Conservation (phyloP, 331 rosid species). For the Cydonia oblonga region DNA sequence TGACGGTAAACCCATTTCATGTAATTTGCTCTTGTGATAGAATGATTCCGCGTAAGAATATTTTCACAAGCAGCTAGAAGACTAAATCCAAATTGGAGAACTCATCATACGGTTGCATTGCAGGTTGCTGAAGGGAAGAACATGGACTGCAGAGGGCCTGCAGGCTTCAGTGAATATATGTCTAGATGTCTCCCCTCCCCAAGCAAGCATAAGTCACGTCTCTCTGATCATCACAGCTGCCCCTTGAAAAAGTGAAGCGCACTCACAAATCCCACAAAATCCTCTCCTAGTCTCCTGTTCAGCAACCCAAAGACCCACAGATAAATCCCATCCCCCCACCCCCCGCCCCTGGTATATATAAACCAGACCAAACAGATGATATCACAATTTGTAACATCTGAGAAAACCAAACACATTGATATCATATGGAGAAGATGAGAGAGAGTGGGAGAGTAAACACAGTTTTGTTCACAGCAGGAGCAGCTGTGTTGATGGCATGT, state of each 20-base stretch:
- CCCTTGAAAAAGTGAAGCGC: constrained; percentile 19
- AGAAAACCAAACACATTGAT: background rate
- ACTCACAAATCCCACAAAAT: constrained; percentile 8
- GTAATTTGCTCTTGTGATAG: too few species aligned
- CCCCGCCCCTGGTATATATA: background rate
- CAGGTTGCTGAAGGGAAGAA: background rate
- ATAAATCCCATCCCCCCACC: background rate
- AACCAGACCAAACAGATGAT: background rate
- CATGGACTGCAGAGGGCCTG: background rate
- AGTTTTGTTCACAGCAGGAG: constrained; percentile 51
- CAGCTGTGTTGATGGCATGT: constrained; percentile 59
- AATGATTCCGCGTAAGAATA: too few species aligned
- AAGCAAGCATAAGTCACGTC: constrained; percentile 21
- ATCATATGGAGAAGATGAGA: constrained; percentile 15
- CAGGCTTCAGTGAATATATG: constrained; percentile 31
- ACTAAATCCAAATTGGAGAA: background rate
- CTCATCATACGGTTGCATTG: constrained; percentile 1
- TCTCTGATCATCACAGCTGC: constrained; percentile 43
- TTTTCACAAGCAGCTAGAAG: background rate
- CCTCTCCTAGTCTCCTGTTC: background rate
- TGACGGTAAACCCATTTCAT: too few species aligned
- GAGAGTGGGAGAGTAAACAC: constrained; percentile 34
- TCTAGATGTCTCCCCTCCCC: constrained; percentile 57
- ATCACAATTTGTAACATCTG: background rate
- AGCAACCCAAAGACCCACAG: background rate